These are phyloP conservation scores for Neurospora terricola DNA, from an alignment of 495 filamentous ascomycete genomes.

Conservation along the genomic window DNA sequence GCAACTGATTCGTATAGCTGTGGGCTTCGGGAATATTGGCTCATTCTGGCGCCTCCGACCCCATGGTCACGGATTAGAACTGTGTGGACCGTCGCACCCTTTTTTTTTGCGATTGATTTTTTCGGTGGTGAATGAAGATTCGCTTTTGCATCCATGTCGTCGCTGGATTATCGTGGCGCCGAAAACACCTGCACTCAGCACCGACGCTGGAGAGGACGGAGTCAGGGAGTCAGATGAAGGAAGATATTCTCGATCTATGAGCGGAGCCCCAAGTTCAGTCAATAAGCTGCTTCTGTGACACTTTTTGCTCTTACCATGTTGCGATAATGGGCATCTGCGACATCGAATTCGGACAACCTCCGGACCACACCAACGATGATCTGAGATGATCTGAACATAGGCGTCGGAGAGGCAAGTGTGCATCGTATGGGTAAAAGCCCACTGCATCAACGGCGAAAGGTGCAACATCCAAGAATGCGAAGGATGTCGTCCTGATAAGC, in stretches of 20 bases:
- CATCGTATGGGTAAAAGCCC: not conserved
- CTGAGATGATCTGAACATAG: not conserved
- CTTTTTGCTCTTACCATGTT: not conserved
- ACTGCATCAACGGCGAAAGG: not conserved
- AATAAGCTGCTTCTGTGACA: not conserved
- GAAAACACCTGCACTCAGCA: not conserved
- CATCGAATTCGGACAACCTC: not conserved
- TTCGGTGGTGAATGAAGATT: not conserved
- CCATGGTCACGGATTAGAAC: not conserved
- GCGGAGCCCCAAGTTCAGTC: not conserved
- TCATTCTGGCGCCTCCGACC: not conserved
- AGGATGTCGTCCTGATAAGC: not conserved
- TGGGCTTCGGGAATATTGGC: not conserved
- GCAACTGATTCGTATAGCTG: not conserved
- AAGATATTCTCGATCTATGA: not conserved
- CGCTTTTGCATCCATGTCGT: not conserved
- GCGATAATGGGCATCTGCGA: not conserved
- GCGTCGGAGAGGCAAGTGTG: not conserved
- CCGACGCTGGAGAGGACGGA: not conserved
- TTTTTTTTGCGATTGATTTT: not conserved
- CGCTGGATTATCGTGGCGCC: not conserved
- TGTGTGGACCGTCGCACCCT: not conserved
- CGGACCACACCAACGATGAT: not conserved
- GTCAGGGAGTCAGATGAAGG: not conserved
- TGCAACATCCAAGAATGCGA: not conserved